Conservation (phyloP, 179 eudicot species). For the Camellia oleifera region DNA sequence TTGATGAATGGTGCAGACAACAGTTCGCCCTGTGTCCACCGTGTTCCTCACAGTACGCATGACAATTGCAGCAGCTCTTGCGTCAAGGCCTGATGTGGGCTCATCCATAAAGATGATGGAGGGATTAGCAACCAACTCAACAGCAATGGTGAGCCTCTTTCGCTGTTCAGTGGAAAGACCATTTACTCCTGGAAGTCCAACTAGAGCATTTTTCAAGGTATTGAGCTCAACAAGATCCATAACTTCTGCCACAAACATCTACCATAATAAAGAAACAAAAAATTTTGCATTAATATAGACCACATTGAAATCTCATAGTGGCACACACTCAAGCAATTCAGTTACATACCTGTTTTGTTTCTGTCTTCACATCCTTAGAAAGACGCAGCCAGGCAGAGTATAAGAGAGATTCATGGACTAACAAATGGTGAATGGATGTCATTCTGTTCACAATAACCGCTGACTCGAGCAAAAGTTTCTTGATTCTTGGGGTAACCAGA, state of each 20-base stretch:
- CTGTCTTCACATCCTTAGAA: conserved; percentile 41
- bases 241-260: conserved; percentile 75
- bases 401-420: conserved; percentile 75
- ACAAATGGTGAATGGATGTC: conserved; percentile 83
- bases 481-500: conserved; percentile 85
- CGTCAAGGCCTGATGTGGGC: conserved; percentile 88
- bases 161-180: conserved; percentile 77
- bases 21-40: conserved; percentile 63
- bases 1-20: conserved; percentile 78
- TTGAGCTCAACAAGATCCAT: conserved; percentile 72
- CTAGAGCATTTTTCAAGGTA: conserved; percentile 47
- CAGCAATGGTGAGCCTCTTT: conserved; percentile 76
- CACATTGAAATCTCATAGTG: not conserved
- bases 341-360: conserved; percentile 45
- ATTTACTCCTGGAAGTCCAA: conserved; percentile 66
- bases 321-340: not conserved
- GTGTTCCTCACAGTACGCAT: conserved; percentile 71
- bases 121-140: conserved; percentile 78
- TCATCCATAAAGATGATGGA: conserved; percentile 82
- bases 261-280: not conserved
- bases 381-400: conserved; percentile 89
- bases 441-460: conserved; percentile 83
- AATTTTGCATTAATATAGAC: too few species aligned
- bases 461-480: conserved; percentile 71
- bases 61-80: conserved; percentile 85